These are phyloP conservation scores for Xerocomus spinulosus DNA, from an alignment of 768 basidiomycete species.

Conservation along the genomic window DNA sequence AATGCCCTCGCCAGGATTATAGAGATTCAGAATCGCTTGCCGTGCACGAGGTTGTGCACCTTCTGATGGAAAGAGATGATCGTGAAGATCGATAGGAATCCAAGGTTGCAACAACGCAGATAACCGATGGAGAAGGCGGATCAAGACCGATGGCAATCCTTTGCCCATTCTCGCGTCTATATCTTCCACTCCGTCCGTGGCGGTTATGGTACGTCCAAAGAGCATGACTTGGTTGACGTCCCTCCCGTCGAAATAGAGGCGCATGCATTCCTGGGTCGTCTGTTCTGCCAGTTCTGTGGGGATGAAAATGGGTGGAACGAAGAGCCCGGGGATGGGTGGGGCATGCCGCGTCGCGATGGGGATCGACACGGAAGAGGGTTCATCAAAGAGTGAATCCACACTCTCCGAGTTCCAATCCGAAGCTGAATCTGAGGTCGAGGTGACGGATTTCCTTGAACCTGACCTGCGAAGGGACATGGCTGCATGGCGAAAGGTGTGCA, in stretches of 20 bases:
- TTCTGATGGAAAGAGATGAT: slow-evolving; percentile 55
- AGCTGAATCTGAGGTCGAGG: slow-evolving; percentile 8
- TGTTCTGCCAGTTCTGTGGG: slow-evolving; percentile 48
- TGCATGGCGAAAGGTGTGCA: neutral
- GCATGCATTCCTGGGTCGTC: slow-evolving; percentile 48
- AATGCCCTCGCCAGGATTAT: slow-evolving; percentile 87
- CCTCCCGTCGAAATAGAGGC: slow-evolving; percentile 48
- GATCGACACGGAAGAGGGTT: slow-evolving; percentile 19
- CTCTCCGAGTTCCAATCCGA: slow-evolving; percentile 18
- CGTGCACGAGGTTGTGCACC: slow-evolving; percentile 45
- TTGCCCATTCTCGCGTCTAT: slow-evolving; percentile 23
- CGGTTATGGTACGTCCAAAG: slow-evolving; percentile 49
- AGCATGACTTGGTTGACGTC: slow-evolving; percentile 82
- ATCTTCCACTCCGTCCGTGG: slow-evolving; percentile 7
- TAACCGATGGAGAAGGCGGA: slow-evolving; percentile 48
- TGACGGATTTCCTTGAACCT: neutral
- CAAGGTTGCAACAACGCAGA: slow-evolving; percentile 44
- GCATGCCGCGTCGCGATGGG: slow-evolving; percentile 31
- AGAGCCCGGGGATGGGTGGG: slow-evolving; percentile 64
- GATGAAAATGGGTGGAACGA: slow-evolving; percentile 49
- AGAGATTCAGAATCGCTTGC: slow-evolving; percentile 89
- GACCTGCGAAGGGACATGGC: slow-evolving; percentile 8
- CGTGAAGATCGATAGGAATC: slow-evolving; percentile 47
- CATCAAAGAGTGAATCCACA: slow-evolving; percentile 51
- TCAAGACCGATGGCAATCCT: slow-evolving; percentile 55